These are phyloP conservation scores for Sphagnum tenellum DNA, from an alignment of 225 moss, liverwort and hornwort species.

Conservation along the genomic window DNA sequence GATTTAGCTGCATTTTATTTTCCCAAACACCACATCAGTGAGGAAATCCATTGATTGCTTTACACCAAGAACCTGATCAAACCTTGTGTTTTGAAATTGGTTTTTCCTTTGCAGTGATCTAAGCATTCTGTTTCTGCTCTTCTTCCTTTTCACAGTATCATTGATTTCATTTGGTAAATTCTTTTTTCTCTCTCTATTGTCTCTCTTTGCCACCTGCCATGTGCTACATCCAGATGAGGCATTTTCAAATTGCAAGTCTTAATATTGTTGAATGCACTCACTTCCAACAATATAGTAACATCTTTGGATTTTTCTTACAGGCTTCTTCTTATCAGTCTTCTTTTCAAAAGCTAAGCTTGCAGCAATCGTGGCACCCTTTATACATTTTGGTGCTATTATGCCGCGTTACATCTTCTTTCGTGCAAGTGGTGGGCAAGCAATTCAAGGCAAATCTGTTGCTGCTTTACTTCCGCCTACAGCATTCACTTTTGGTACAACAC, in stretches of 20 bases:
- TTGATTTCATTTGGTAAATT: slow-evolving; percentile 79
- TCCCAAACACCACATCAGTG: no score
- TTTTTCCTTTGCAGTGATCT: slow-evolving; percentile 54
- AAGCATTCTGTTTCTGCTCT: slow-evolving; percentile 69
- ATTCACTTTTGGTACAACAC: slow-evolving; percentile 69
- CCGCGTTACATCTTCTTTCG: slow-evolving; percentile 97
- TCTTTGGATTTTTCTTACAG: slow-evolving; percentile 22
- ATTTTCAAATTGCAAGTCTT: neutral
- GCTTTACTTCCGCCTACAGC: slow-evolving; percentile 89
- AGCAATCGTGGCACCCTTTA: slow-evolving; percentile 88
- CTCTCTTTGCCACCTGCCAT: neutral
- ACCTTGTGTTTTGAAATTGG: neutral
- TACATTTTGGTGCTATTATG: slow-evolving; percentile 91
- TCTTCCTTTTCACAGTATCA: slow-evolving; percentile 81
- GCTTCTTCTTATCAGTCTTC: slow-evolving; percentile 84
- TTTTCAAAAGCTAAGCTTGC: slow-evolving; percentile 85
- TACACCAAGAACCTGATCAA: no score
- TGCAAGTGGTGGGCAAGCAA: slow-evolving; percentile 73
- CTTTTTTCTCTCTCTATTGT: neutral
- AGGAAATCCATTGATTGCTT: no score
- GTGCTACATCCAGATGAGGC: neutral
- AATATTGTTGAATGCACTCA: neutral
- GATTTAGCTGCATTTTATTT: no score
- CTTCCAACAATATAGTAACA: neutral
- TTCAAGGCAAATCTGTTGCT: slow-evolving; percentile 68